phyloP scores from a whole-genome alignment of 2,329 filamentous ascomycete species.

The Neonectria hederae region DNA sequence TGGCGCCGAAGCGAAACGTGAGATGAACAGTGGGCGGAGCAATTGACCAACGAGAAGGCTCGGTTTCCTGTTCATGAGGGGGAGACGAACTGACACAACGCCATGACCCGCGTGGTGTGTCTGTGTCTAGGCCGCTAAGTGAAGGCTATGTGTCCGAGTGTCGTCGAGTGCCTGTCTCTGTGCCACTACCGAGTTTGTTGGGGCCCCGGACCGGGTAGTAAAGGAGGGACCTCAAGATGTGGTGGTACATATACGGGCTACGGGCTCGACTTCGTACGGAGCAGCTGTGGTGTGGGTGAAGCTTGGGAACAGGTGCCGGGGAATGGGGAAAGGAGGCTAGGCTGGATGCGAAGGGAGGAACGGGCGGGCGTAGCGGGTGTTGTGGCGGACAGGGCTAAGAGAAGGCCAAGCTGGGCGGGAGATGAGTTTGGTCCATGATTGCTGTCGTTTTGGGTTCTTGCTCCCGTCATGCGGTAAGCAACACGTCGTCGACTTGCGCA shows the following conservation, averaged over 20 bases:
- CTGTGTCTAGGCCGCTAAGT: slow-evolving; percentile 8
- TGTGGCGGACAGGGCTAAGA: background rate
- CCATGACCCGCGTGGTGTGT: background rate
- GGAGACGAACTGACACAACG: background rate
- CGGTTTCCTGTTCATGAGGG: background rate
- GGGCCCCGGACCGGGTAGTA: slow-evolving; percentile 16
- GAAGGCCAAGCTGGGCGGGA: too few species aligned
- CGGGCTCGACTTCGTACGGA: slow-evolving; percentile 1
- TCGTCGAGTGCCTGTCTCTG: slow-evolving; percentile 1
- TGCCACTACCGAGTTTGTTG: slow-evolving; percentile 14
- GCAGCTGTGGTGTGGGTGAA: background rate
- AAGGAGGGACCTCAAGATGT: background rate
- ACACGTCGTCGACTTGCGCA: background rate
- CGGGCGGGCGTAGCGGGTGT: background rate
- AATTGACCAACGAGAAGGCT: slow-evolving; percentile 23
- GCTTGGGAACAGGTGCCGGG: background rate
- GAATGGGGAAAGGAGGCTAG: slow-evolving; percentile 9
- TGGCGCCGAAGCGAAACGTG: slow-evolving; percentile 6
- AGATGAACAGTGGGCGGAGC: slow-evolving; percentile 11
- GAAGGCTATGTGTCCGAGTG: slow-evolving; percentile 10
- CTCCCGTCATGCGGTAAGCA: slow-evolving; percentile 4
- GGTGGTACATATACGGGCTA: background rate
- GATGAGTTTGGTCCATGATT: slow-evolving; percentile 1
- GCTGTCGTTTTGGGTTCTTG: background rate
- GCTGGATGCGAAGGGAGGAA: background rate